Base-by-base conservation (phyloP, 2,329 filamentous ascomycete species). In the Monilinia aucupariae region DNA sequence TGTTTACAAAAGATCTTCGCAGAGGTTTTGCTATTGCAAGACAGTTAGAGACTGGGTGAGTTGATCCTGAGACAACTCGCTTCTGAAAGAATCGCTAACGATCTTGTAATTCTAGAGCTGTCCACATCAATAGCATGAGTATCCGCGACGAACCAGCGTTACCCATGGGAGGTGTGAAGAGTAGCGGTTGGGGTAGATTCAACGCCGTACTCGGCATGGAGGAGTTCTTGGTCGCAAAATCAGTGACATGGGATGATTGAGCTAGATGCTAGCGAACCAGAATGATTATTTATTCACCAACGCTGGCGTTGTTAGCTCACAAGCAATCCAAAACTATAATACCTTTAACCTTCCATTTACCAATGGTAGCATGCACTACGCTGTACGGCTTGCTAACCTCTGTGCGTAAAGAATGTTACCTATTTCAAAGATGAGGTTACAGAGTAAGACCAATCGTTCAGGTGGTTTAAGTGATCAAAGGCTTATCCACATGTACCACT, bases 71-170 rank as follows among this genome's bases (percentile, higher is more conserved):
- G 13, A n/a, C 6, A 37, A 10, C 25, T 17, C 12, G 9, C 85
- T 4, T 78, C 77, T 25, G 32, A 30, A 12, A 47, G 4, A 8
- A 17, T 34, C 2, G 13, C 27, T 52, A 10, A 59, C 0, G 65
- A 77, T 34, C 79, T 67, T 83, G 88, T 59, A 84, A 92, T 71
- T 80, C 81, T 25, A 90, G 85, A 17, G 82, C 83, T 7, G 83
- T 86, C 30, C 86, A 88, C 65, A 87, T 89, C 72, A 90, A 89
- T 72, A 76, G 76, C 56, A 82, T 86, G 79, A 85, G 81, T 3
- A 75, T 89, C 6, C 85, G 88, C 66, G 86, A 89, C 65, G 86
- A 89, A 5, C 20, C 49, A 30, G 37, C 45, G 7, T 47, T 62
- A 12, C 63, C 59, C 9, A 41, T 51, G n/a, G 63, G 59, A 27